phyloP scores from a whole-genome alignment of 208 protist genomes.

The Crithidia sp. region DNA sequence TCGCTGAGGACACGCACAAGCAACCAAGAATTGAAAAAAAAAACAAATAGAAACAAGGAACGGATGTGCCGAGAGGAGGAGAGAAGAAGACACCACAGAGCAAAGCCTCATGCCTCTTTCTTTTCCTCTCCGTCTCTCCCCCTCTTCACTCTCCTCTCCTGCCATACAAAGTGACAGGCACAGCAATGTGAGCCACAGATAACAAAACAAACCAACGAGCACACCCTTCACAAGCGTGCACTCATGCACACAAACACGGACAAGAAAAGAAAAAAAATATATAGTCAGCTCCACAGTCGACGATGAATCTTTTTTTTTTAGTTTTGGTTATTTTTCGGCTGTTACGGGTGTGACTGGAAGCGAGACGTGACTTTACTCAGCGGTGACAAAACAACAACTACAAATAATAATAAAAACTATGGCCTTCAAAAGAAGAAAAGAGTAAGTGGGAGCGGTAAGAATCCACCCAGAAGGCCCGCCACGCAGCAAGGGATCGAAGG shows the following conservation, averaged over 20 bases:
- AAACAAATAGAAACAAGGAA: too few species aligned
- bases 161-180: too few species aligned
- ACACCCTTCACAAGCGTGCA: too few species aligned
- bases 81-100: neutral
- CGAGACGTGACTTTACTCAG: slow-evolving; percentile 9
- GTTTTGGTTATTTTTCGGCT: slow-evolving; percentile 4
- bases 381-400: neutral
- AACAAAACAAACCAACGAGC: slow-evolving; percentile 8
- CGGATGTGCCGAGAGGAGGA: neutral
- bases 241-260: slow-evolving; percentile 11
- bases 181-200: too few species aligned
- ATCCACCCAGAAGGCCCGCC: too few species aligned
- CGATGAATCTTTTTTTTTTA: slow-evolving; percentile 6
- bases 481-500: too few species aligned
- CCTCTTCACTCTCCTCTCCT: neutral
- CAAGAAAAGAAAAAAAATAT: slow-evolving; percentile 20
- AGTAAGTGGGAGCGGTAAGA: neutral
- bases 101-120: neutral
- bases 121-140: neutral
- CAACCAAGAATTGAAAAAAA: slow-evolving; percentile 4
- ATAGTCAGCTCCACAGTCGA: neutral
- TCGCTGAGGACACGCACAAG: too few species aligned
- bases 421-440: too few species aligned
- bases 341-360: slow-evolving; percentile 8
- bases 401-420: neutral